A percentile compares a stretch with the other conserved stretches of the same genome.
These are phyloP conservation scores for Rhizopogon rudus DNA, from an alignment of 768 basidiomycete species.

Conservation along the genomic window DNA sequence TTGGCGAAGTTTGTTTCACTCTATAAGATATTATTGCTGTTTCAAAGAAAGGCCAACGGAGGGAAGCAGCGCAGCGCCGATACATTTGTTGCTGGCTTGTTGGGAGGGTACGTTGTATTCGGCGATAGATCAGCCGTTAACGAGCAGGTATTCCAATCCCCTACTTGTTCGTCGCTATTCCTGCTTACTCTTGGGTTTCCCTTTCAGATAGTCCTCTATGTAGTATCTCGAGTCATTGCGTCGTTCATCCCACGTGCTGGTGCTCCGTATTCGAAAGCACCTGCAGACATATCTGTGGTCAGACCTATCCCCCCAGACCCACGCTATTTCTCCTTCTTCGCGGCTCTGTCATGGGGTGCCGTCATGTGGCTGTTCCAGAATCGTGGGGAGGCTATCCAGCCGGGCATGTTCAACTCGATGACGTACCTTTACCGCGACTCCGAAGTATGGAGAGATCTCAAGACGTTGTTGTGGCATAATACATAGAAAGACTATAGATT, in stretches of 20 bases:
- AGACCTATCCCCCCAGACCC: slow-evolving; percentile 83
- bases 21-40: slow-evolving; percentile 81
- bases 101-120: slow-evolving; percentile 89
- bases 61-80: slow-evolving; percentile 81
- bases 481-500: slow-evolving; percentile 33
- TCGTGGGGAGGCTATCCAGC: slow-evolving; percentile 85
- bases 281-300: slow-evolving; percentile 37
- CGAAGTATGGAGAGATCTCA: slow-evolving; percentile 76
- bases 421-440: slow-evolving; percentile 93
- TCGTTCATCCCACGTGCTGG: slow-evolving; percentile 83
- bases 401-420: slow-evolving; percentile 97
- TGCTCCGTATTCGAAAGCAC: slow-evolving; percentile 44
- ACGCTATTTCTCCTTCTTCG: slow-evolving; percentile 79
- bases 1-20: slow-evolving; percentile 91
- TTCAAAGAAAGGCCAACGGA: slow-evolving; percentile 77
- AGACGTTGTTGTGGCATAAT: slow-evolving; percentile 91
- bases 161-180: neutral
- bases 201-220: slow-evolving; percentile 89
- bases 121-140: slow-evolving; percentile 85
- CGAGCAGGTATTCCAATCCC: slow-evolving; percentile 60
- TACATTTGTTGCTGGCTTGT: slow-evolving; percentile 87
- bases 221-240: slow-evolving; percentile 87
- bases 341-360: slow-evolving; percentile 87
- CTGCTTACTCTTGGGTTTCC: slow-evolving; percentile 4
- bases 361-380: slow-evolving; percentile 97